These are phyloP conservation scores for Lizonia empirigonia DNA, from an alignment of 2,329 filamentous ascomycete species.

Conservation along the genomic window DNA sequence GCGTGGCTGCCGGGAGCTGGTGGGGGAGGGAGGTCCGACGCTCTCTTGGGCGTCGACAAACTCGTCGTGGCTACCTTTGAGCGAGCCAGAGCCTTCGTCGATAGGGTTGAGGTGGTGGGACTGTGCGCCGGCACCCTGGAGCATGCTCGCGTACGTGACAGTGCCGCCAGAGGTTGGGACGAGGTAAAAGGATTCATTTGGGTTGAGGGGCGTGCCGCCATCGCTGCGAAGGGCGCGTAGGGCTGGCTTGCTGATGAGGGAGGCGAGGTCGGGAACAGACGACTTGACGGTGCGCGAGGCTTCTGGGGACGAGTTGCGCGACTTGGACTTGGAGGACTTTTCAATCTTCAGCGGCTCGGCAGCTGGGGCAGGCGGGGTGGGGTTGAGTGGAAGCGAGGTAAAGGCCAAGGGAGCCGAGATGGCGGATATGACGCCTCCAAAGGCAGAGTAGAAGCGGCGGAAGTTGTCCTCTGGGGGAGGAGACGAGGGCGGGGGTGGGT, in stretches of 20 bases:
- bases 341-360: constrained; percentile 33
- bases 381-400: constrained; percentile 78
- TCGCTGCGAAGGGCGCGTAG: constrained; percentile 76
- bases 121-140: constrained; percentile 51
- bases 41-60: constrained; percentile 88
- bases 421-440: constrained; percentile 84
- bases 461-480: constrained; percentile 73
- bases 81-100: constrained; percentile 47
- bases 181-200: constrained; percentile 74
- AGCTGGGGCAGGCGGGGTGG: constrained; percentile 32
- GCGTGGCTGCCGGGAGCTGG: constrained; percentile 41
- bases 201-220: constrained; percentile 56
- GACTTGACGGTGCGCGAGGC: constrained; percentile 44
- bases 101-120: constrained; percentile 48
- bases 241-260: constrained; percentile 84
- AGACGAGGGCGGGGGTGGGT: constrained; percentile 21
- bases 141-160: constrained; percentile 88
- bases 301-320: constrained; percentile 35
- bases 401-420: constrained; percentile 91
- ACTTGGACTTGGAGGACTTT: constrained; percentile 30
- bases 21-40: constrained; percentile 54
- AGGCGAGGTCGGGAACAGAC: constrained; percentile 76
- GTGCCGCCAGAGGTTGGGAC: constrained; percentile 92
- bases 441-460: constrained; percentile 87
- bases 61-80: constrained; percentile 62